Evolutionary conservation across 1,284 basidiomycete species (phyloP).

Genomic region (Papiliotrema terrestris): DNA sequence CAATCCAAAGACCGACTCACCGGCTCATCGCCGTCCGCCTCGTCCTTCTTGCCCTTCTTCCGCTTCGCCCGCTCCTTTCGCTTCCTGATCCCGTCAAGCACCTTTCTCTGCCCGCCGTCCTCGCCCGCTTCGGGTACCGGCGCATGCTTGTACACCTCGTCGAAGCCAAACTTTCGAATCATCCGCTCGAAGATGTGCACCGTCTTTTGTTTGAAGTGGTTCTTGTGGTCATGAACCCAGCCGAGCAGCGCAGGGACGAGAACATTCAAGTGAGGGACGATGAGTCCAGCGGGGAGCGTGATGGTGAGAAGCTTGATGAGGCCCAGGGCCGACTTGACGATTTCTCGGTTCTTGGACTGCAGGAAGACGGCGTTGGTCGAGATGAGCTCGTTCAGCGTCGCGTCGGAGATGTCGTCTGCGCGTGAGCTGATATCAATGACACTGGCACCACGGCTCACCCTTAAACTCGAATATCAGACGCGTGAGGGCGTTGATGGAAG

Average conservation of each 20-base stretch:
- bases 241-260: conserved; percentile 81
- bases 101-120: conserved; percentile 67
- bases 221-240: conserved; percentile 97
- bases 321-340: conserved; percentile 92
- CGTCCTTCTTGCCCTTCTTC: conserved; percentile 57
- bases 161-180: conserved; percentile 84
- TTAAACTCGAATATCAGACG: conserved; percentile 95
- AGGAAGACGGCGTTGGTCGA: conserved; percentile 86
- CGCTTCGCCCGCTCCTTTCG: conserved; percentile 86
- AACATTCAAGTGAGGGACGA: conserved; percentile 69
- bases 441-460: conserved; percentile 53
- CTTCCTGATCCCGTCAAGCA: conserved; percentile 86
- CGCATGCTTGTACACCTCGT: conserved; percentile 61
- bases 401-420: conserved; percentile 64
- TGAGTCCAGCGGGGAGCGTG: conserved; percentile 66
- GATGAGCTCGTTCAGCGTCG: conserved; percentile 83
- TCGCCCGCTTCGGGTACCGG: conserved; percentile 38
- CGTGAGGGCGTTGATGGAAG: conserved; percentile 89
- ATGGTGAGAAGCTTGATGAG: conserved; percentile 93
- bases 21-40: conserved; percentile 55
- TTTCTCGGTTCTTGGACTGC: conserved; percentile 90
- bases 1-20: conserved; percentile 30
- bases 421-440: background rate
- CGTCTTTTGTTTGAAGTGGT: conserved; percentile 97
- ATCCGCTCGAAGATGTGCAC: conserved; percentile 96